These are phyloP conservation scores for Exophiala oligosperma DNA, from an alignment of 2,329 filamentous ascomycete species.

Conservation along the genomic window DNA sequence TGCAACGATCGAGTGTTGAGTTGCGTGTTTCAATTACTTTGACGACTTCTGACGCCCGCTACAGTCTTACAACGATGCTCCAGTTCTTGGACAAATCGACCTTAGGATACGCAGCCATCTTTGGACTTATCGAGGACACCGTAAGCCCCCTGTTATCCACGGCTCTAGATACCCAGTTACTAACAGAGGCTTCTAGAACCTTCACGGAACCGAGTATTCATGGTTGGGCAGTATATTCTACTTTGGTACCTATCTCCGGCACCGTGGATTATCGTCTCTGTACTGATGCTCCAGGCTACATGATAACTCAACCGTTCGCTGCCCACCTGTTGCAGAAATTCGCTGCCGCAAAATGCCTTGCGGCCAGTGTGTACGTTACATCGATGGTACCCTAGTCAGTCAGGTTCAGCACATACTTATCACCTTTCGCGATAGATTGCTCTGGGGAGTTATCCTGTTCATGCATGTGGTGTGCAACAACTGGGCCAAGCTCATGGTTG, in stretches of 20 bases:
- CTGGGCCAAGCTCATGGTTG: not conserved
- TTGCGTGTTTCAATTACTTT: too few species aligned
- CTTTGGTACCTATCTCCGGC: not conserved
- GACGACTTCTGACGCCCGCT: not conserved
- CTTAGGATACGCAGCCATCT: not conserved
- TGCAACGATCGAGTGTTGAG: too few species aligned
- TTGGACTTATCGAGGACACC: not conserved
- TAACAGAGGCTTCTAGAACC: not conserved
- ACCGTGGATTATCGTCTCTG: too few species aligned
- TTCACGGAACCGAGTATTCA: not conserved
- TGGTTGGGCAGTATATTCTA: not conserved
- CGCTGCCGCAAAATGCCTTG: not conserved
- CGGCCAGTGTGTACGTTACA: not conserved
- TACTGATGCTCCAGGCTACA: not conserved
- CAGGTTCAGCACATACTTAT: too few species aligned
- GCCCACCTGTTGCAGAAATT: not conserved
- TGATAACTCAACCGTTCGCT: not conserved
- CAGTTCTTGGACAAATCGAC: not conserved
- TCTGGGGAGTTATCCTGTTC: not conserved
- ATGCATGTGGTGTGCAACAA: not conserved
- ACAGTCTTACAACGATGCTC: not conserved
- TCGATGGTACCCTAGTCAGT: too few species aligned
- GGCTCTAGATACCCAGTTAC: not conserved
- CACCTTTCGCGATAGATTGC: not conserved
- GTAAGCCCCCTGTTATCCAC: not conserved